Evolutionary conservation across 495 filamentous ascomycete genomes (phyloP), one percentile per base, ranked within the genome.

Genomic region (Penicillium lividum): DNA sequence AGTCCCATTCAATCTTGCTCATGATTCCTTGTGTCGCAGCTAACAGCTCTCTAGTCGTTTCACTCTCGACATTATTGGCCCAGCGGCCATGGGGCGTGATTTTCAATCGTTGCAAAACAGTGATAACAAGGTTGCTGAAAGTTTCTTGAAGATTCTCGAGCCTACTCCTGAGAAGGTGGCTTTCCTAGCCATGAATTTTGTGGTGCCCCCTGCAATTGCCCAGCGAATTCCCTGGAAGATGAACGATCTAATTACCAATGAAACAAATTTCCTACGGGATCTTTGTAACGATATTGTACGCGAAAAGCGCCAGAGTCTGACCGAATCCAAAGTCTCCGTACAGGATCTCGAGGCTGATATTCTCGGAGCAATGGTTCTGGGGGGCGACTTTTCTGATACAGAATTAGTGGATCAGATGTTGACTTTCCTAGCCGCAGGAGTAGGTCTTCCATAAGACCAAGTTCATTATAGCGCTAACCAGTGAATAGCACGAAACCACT

Each of bases 61-160:
- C 0, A 92, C 92, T 0, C 85, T 97, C 9, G 93, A 97, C 63
- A 92, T 96, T 54, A 93, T 96, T 60, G 92, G 93, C 7, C 70
- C 86, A 5, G 88, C 90, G 0, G 91, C 91, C 1, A 83, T 96
- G 64, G 92, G 91, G 0, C 82, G 84, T 27, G 90, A 96, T 52
- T 96, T 96, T 63, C 75, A 80, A 31, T 84, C 90, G 2, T 77
- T 96, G 51, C 64, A 83, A 25, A 77, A 90, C 61, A 83, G 83
- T 0, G 68, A 83, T 13, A 87, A 84, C 62, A 77, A 82, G 56
- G 80, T 96, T 15, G 85, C 81, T 28, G 66, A 80, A 44, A 90
- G 85, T 1, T 97, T 96, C 70, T 71, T 79, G 3, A 74, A 54
- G 0, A 81, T 86, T 53, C 67, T 84, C 3, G 76, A 81, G 40